phyloP scores from a whole-genome alignment of 805 yeast species.

The Starmerella bombi region DNA sequence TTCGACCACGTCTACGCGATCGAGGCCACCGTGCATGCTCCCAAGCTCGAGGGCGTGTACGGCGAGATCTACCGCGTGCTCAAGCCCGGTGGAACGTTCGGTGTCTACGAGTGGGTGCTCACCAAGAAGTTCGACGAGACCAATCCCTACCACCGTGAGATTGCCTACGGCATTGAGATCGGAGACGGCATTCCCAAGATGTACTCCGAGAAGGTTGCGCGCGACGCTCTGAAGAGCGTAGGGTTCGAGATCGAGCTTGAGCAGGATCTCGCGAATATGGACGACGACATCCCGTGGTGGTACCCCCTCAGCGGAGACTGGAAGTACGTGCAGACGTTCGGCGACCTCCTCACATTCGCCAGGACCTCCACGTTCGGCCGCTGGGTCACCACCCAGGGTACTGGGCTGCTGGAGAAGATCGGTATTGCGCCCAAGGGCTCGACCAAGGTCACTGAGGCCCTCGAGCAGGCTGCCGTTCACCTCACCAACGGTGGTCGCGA shows the following conservation, averaged over 20 bases:
- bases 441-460: slow-evolving; percentile 74
- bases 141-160: slow-evolving; percentile 79
- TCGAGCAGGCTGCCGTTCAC: slow-evolving; percentile 94
- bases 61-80: slow-evolving; percentile 85
- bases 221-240: slow-evolving; percentile 66
- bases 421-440: slow-evolving; percentile 92
- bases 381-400: slow-evolving; percentile 64
- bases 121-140: slow-evolving; percentile 81
- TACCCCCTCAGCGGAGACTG: slow-evolving; percentile 92
- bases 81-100: slow-evolving; percentile 96
- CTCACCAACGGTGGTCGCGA: slow-evolving; percentile 85
- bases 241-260: slow-evolving; percentile 73
- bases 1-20: slow-evolving; percentile 97
- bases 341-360: slow-evolving; percentile 69
- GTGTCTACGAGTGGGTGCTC: slow-evolving; percentile 99
- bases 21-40: slow-evolving; percentile 98
- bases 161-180: slow-evolving; percentile 92
- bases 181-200: slow-evolving; percentile 99
- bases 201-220: slow-evolving; percentile 77
- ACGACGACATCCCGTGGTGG: slow-evolving; percentile 91
- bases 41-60: slow-evolving; percentile 89
- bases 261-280: slow-evolving; percentile 68
- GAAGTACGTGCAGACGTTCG: slow-evolving; percentile 66
- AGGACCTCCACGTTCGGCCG: slow-evolving; percentile 86
- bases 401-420: slow-evolving; percentile 67